These are phyloP conservation scores for Metarhizium anisopliae DNA, from an alignment of 2,329 filamentous ascomycete species.

Conservation along the genomic window DNA sequence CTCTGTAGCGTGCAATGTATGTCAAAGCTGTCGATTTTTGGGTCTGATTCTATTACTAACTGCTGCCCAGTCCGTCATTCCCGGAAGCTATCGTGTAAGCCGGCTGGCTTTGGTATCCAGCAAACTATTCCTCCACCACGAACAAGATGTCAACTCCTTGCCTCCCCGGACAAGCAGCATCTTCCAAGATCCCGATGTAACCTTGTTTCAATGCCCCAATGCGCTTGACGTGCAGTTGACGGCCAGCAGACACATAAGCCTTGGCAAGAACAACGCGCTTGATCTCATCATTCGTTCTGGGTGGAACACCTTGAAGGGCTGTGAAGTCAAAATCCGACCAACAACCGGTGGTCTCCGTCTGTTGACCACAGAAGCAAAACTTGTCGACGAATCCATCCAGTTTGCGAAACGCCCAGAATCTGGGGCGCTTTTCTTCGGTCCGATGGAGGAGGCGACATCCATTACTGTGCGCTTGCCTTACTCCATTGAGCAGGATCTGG, in stretches of 20 bases:
- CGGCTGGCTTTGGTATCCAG: conserved; percentile 56
- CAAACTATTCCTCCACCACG: conserved; percentile 58
- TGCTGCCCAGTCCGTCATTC: conserved; percentile 45
- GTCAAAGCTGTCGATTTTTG: conserved; percentile 8
- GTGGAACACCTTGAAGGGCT: conserved; percentile 57
- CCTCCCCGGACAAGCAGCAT: conserved; percentile 38
- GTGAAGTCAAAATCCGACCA: conserved; percentile 52
- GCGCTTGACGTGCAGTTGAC: conserved; percentile 61
- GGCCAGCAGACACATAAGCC: conserved; percentile 61
- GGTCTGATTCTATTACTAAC: neutral
- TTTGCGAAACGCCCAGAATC: conserved; percentile 43
- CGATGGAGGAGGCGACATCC: conserved; percentile 33
- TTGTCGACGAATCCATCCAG: conserved; percentile 32
- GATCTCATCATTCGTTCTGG: conserved; percentile 67
- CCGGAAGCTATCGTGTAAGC: conserved; percentile 68
- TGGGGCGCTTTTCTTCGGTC: conserved; percentile 41
- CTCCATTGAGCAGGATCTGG: conserved; percentile 68
- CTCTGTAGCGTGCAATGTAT: conserved; percentile 26
- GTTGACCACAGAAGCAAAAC: conserved; percentile 48
- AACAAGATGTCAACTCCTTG: conserved; percentile 45
- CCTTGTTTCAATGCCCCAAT: conserved; percentile 62
- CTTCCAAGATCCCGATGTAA: conserved; percentile 51
- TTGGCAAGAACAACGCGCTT: conserved; percentile 70
- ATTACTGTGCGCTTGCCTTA: conserved; percentile 67
- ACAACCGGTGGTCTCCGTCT: conserved; percentile 58